Conservation (phyloP, 345 rosid genomes). For the Microcos paniculata region DNA sequence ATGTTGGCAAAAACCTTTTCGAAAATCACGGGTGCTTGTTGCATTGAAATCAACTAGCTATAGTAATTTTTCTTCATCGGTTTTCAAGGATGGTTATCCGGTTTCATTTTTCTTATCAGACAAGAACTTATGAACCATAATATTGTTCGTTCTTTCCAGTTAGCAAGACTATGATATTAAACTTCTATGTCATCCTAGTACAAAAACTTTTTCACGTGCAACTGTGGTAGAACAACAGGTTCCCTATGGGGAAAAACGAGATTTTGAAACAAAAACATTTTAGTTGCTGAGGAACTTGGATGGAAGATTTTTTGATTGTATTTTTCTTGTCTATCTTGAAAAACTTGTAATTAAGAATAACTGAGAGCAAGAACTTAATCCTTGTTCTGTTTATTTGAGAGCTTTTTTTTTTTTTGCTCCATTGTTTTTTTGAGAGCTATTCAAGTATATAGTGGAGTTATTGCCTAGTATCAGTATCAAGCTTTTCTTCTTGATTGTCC, state of each 20-base stretch:
- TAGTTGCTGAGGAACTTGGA: background rate
- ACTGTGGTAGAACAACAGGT: background rate
- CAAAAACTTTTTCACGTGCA: background rate
- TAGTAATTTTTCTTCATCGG: slow-evolving; percentile 7
- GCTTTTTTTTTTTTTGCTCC: background rate
- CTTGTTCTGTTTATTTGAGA: too few relatives aligned
- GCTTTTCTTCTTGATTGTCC: background rate
- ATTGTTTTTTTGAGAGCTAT: background rate
- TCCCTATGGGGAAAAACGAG: background rate
- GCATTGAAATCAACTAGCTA: slow-evolving; percentile 4
- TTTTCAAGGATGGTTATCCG: background rate
- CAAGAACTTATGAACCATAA: background rate
- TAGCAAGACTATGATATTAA: background rate
- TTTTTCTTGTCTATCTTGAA: background rate
- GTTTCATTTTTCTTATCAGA: background rate
- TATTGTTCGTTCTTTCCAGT: background rate
- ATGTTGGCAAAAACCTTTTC: slow-evolving; percentile 15
- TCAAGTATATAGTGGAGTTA: background rate
- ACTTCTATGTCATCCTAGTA: background rate
- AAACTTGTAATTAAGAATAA: background rate
- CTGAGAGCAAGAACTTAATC: background rate
- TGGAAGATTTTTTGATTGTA: background rate
- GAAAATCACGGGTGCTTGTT: slow-evolving; percentile 16
- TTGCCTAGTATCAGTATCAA: background rate
- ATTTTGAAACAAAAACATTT: background rate